Base-by-base conservation (phyloP, 768 basidiomycete genomes). In the Kwoniella botswanensis region DNA sequence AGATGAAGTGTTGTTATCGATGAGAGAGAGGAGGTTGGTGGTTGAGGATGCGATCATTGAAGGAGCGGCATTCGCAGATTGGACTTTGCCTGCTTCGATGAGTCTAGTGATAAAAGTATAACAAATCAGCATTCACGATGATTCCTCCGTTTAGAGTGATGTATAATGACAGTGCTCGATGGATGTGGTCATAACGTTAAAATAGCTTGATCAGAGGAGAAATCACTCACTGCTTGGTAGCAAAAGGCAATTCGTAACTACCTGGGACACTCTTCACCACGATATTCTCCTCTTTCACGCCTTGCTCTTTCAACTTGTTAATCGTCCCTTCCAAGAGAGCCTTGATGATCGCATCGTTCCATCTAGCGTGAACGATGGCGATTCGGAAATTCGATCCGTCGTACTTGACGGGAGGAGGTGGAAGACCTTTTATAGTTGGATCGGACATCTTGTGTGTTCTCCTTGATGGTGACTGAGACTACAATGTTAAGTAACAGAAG, bases 331-430 rank as follows among this genome's bases (percentile, higher is more conserved):
- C 85, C 68, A 99, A 86, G 61, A 99, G 88, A 12, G 93, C 89
- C 13, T 92, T 90, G 79, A 98, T 92, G 80, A 99, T 90, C 21
- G 85, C 80, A 75, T 89, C 90, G 86, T 99, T 99, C 97, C 97
- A 99, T 85, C 94, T 87, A 18, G 94, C 93, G 82, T 98, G 96
- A 7, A 98, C 92, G 80, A 98, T 95, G 79, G 92, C 93, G 63
- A 97, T 85, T 68, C 95, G 90, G 64, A 95, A 87, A 29, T 86
- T 71, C 2, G 92, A 90, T 63, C 95, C 95, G 78, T 98, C 93
- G 86, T 89, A 88, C 44, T 87, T 84, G 52, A 85, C 86, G 63
- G 88, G 82, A 46, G 91, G 87, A 58, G 88, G 86, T 17, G 87
- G 85, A 62, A 90, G 87, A 52, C 93, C 92, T 86, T 96, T 96